phyloP scores from a whole-genome alignment of 148 eudicot genomes.

The Chenopodium quinoa region DNA sequence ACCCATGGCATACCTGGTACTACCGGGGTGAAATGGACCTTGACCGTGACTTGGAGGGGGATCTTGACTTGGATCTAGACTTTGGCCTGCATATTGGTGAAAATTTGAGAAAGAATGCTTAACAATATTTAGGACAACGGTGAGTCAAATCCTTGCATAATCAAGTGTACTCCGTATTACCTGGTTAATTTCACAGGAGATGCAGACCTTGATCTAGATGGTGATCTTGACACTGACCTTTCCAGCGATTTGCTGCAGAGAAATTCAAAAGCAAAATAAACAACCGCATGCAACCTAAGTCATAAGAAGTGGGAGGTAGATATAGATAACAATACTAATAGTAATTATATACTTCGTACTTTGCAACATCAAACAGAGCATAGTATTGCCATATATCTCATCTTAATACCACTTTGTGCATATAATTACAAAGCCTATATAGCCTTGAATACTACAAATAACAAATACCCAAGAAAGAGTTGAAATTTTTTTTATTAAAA shows the following conservation, averaged over 20 bases:
- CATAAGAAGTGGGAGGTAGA: too few species aligned
- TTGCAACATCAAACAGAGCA: too few species aligned
- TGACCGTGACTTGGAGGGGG: slow-evolving; percentile 40
- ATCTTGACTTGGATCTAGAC: slow-evolving; percentile 47
- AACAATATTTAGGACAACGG: background rate
- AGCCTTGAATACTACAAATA: too few species aligned
- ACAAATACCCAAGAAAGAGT: too few species aligned
- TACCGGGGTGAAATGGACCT: slow-evolving; percentile 39
- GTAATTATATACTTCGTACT: too few species aligned
- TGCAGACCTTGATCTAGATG: slow-evolving; percentile 66
- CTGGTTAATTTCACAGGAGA: slow-evolving; percentile 74
- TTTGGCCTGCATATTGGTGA: slow-evolving; percentile 33
- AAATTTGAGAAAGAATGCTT: background rate
- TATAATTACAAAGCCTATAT: too few species aligned
- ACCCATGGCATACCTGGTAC: slow-evolving; percentile 20
- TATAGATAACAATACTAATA: too few species aligned
- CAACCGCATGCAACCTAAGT: background rate
- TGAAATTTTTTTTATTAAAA: background rate
- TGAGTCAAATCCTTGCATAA: background rate
- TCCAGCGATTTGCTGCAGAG: slow-evolving; percentile 59
- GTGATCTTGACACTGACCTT: slow-evolving; percentile 68
- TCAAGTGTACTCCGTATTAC: slow-evolving; percentile 33
- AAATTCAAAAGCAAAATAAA: slow-evolving; percentile 8
- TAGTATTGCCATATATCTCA: too few species aligned
- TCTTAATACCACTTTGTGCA: too few species aligned